phyloP scores from a whole-genome alignment of 1,139 yeast genomes.

The Candida dubliniensis region DNA sequence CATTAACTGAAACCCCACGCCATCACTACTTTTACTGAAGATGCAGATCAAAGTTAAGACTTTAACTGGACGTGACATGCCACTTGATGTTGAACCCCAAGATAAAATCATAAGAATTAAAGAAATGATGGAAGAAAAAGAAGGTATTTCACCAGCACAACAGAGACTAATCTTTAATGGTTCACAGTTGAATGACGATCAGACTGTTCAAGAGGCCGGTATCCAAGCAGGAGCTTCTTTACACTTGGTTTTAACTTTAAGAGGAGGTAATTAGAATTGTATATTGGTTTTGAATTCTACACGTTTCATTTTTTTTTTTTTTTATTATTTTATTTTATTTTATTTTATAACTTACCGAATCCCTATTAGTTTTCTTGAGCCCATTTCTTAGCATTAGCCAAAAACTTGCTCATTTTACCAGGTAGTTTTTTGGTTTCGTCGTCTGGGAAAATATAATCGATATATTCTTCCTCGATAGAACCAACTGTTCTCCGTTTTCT shows the following conservation, averaged over 20 bases:
- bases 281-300: background rate
- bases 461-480: slow-evolving; percentile 54
- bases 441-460: slow-evolving; percentile 70
- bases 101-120: slow-evolving; percentile 81
- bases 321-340: too few species aligned
- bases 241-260: slow-evolving; percentile 83
- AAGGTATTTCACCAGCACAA: slow-evolving; percentile 96
- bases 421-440: slow-evolving; percentile 37
- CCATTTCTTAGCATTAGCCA: slow-evolving; percentile 70
- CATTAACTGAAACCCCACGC: background rate
- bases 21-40: background rate
- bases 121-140: slow-evolving; percentile 93
- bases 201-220: slow-evolving; percentile 67
- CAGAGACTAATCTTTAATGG: slow-evolving; percentile 91
- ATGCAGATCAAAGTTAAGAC: slow-evolving; percentile 76
- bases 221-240: slow-evolving; percentile 74
- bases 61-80: slow-evolving; percentile 81
- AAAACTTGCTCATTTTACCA: slow-evolving; percentile 45
- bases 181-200: slow-evolving; percentile 83
- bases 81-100: slow-evolving; percentile 73
- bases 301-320: background rate
- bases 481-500: slow-evolving; percentile 45
- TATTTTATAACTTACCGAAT: background rate
- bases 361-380: slow-evolving; percentile 16
- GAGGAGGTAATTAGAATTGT: slow-evolving; percentile 61